Conservation (phyloP, 768 basidiomycete genomes). For the Collybia mongolica region DNA sequence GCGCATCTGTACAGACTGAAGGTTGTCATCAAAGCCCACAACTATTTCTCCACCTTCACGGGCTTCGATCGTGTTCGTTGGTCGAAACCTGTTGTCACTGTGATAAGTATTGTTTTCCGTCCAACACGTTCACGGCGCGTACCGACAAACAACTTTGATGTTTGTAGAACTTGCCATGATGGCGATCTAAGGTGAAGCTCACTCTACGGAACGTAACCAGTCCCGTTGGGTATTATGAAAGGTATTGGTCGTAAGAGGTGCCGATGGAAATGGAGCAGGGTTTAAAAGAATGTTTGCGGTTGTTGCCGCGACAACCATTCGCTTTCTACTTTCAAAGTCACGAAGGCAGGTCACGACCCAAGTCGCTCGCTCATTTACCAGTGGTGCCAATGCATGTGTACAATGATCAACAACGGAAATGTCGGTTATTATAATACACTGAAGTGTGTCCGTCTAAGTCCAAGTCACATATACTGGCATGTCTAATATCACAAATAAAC, state of each 20-base stretch:
- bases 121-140: constrained; percentile 27
- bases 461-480: constrained; percentile 12
- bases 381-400: too few species aligned
- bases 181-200: constrained; percentile 18
- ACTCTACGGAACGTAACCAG: constrained; percentile 14
- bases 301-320: constrained; percentile 22
- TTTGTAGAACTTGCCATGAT: constrained; percentile 77
- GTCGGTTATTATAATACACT: constrained; percentile 11
- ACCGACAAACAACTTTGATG: constrained; percentile 99
- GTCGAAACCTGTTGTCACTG: constrained; percentile 73
- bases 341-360: constrained; percentile 3
- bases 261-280: constrained; percentile 11
- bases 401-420: too few species aligned
- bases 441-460: constrained; percentile 12
- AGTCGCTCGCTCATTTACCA: background rate
- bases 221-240: constrained; percentile 7
- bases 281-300: constrained; percentile 18
- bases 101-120: constrained; percentile 12
- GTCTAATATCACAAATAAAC: constrained; percentile 6
- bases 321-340: background rate
- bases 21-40: constrained; percentile 83
- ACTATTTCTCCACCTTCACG: constrained; percentile 89
- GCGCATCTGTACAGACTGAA: constrained; percentile 81
- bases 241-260: constrained; percentile 14
- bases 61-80: constrained; percentile 87